phyloP scores from a whole-genome alignment of 2,329 filamentous ascomycete genomes.

The Trichoderma sp. region DNA sequence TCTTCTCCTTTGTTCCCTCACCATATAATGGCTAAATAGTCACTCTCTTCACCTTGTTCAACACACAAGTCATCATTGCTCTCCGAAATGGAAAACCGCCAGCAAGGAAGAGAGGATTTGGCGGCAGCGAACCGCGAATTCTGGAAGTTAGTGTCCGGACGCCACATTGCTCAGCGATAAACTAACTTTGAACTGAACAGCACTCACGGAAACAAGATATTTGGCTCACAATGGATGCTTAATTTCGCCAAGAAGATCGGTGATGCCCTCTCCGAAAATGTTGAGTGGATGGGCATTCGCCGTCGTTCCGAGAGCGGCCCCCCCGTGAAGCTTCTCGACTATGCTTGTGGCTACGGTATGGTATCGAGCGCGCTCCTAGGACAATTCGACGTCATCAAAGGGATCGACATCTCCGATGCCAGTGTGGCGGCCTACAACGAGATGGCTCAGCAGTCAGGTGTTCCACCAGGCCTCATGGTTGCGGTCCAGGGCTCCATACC shows the following conservation, averaged over 20 bases:
- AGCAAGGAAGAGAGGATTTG: neutral
- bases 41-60: neutral
- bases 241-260: neutral
- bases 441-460: neutral
- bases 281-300: neutral
- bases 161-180: neutral
- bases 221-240: neutral
- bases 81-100: neutral
- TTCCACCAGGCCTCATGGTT: neutral
- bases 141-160: neutral
- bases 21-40: neutral
- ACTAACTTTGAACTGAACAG: neutral
- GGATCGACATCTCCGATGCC: neutral
- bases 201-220: neutral
- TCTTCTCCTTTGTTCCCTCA: neutral
- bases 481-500: constrained; percentile 2
- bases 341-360: constrained; percentile 1
- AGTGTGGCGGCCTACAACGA: constrained; percentile 6
- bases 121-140: neutral
- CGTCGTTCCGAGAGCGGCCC: neutral
- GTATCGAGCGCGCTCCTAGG: neutral
- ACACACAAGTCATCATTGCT: neutral
- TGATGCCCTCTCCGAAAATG: neutral
- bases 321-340: neutral
- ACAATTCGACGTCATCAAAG: constrained; percentile 3